A percentile compares a stretch with the other conserved stretches of the same genome.
Evolutionary conservation across 2,329 filamentous ascomycete species (phyloP).

Genomic region (Fusarium illudens): DNA sequence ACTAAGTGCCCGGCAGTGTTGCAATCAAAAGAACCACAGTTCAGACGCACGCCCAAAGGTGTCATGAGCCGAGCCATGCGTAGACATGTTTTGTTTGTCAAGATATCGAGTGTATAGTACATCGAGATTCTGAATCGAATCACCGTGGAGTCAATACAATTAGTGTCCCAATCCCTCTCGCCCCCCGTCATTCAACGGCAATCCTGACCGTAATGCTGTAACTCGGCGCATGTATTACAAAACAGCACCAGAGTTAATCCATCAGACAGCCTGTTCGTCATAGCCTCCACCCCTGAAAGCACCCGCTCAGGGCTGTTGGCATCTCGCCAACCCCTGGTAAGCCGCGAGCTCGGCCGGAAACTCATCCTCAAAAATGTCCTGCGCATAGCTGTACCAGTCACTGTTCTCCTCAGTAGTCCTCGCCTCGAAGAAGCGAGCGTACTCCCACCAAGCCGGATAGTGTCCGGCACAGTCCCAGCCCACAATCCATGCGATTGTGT

Average conservation of each 20-base stretch:
- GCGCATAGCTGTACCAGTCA: constrained; percentile 46
- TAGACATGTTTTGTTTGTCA: constrained; percentile 26
- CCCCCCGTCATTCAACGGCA: not conserved
- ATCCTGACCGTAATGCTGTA: not conserved
- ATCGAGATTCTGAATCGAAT: constrained; percentile 22
- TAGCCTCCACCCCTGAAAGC: not conserved
- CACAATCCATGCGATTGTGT: constrained; percentile 37
- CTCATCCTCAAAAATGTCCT: constrained; percentile 40
- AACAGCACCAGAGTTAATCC: not conserved
- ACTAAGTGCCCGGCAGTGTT: not conserved
- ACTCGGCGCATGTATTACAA: not conserved
- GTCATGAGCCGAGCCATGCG: not conserved
- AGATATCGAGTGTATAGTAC: constrained; percentile 35
- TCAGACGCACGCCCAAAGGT: not conserved
- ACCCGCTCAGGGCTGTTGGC: constrained; percentile 36
- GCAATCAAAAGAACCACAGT: not conserved
- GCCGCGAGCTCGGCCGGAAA: constrained; percentile 40
- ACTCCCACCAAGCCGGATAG: constrained; percentile 49
- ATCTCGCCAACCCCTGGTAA: constrained; percentile 45
- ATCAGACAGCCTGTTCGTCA: not conserved
- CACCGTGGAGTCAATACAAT: constrained; percentile 15
- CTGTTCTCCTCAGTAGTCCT: constrained; percentile 37
- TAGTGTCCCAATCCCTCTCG: not conserved
- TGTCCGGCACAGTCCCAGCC: constrained; percentile 46
- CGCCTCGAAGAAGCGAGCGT: constrained; percentile 48